Base-by-base conservation (phyloP, 2,329 filamentous ascomycete species). In the Ascochyta koolunga region DNA sequence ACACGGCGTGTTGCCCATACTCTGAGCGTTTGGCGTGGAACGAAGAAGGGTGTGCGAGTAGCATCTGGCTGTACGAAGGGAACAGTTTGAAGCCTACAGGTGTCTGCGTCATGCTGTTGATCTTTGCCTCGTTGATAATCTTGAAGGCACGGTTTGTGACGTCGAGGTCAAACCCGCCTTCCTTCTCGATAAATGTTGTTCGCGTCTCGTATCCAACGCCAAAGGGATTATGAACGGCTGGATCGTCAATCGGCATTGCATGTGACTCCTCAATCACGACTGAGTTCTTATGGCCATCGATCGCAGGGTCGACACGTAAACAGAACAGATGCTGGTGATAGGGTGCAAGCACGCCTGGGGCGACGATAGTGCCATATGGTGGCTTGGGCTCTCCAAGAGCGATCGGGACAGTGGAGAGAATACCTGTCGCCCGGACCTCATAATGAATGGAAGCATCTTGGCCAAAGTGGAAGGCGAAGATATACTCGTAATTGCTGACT, bases 61-160 rank as follows among this genome's bases (percentile, higher is more conserved):
- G 45, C 52, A 64, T 56, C 38, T 70, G 69, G 47, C 60, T 66
- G 33, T 61, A 56, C 4, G 46, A 60, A 8, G 79, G 78, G 3
- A 76, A 58, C 27, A 85, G 70, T 62, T 81, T 82, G 69, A 82
- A 84, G 0, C 75, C 81, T 0, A 83, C 74, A 6, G 77, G 76
- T 52, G 77, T 79, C n/a, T 79, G 78, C 8, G 80, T 82, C 21
- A 82, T 70, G 1, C 66, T 64, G 55, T 85, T 85, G 48, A 69
- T 75, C 58, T 76, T 76, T 13, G 59, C 66, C 7, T 74, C 64
- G 56, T 82, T 83, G 60, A 83, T 76, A 32, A 85, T 68, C 54
- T 80, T 80, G 54, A 83, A 74, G 5, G 76, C 67, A 2, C 81
- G 76, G 54, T 69, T 61, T 24, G 50, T 60, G 11, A 62, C 27